phyloP scores from a whole-genome alignment of 2,329 filamentous ascomycete genomes.

The Myriosclerotinia curreyana region DNA sequence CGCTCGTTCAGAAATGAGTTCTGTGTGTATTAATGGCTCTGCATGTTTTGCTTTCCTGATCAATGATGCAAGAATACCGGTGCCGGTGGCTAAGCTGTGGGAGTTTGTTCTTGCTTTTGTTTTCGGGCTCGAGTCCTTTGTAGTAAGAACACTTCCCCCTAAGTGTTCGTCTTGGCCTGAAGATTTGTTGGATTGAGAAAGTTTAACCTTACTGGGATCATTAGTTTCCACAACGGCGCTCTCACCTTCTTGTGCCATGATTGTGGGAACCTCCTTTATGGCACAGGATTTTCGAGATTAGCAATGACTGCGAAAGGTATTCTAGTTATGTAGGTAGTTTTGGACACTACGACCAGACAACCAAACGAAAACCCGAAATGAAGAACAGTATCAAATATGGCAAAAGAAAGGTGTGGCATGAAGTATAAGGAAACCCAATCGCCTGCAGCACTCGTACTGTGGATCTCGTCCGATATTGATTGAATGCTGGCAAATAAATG shows the following conservation, averaged over 20 bases:
- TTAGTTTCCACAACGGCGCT: conserved; percentile 26
- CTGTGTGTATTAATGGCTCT: conserved; percentile 55
- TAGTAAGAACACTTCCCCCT: not conserved
- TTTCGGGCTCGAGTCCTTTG: conserved; percentile 8
- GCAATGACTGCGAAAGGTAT: not conserved
- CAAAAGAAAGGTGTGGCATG: no score
- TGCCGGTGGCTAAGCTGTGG: conserved; percentile 44
- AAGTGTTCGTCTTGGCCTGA: conserved; percentile 1
- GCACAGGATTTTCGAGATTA: not conserved
- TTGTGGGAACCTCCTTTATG: not conserved
- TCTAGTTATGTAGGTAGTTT: no score
- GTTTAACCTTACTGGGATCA: conserved; percentile 28
- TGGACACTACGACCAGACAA: not conserved
- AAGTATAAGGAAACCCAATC: no score
- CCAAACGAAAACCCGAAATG: no score
- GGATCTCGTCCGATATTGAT: not conserved
- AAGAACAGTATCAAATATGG: no score
- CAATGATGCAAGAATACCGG: conserved; percentile 39
- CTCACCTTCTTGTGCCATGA: conserved; percentile 23
- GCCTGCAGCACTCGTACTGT: not conserved
- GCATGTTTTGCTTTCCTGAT: conserved; percentile 56
- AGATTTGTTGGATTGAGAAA: conserved; percentile 21
- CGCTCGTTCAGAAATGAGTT: conserved; percentile 55
- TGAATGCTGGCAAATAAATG: not conserved
- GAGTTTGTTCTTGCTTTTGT: conserved; percentile 24